Evolutionary conservation across 2,329 filamentous ascomycete genomes (phyloP).

Genomic region (Verticillium isaacii): DNA sequence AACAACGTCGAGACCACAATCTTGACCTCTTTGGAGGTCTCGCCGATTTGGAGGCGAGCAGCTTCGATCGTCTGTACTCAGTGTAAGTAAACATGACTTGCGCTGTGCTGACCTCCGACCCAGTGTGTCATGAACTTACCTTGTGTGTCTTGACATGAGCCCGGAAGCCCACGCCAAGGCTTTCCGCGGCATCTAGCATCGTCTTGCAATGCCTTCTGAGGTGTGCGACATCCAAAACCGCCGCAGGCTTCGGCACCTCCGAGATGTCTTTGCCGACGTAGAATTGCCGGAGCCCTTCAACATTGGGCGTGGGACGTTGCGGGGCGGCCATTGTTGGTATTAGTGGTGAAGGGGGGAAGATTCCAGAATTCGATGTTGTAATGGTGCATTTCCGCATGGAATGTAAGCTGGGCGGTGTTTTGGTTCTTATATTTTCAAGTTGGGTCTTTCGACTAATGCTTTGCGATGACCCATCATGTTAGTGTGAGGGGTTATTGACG

Average conservation of each 20-base stretch:
- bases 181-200: constrained; percentile 46
- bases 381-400: too few relatives aligned
- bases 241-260: constrained; percentile 47
- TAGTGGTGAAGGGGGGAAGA: too few relatives aligned
- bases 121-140: constrained; percentile 22
- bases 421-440: background rate
- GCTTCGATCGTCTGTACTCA: constrained; percentile 45
- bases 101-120: too few relatives aligned
- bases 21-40: constrained; percentile 32
- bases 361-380: background rate
- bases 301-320: background rate
- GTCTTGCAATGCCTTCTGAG: constrained; percentile 49
- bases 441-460: background rate
- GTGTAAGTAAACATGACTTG: background rate
- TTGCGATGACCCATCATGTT: background rate
- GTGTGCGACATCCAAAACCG: constrained; percentile 49
- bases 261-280: constrained; percentile 20
- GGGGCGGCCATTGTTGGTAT: background rate
- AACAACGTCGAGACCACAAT: constrained; percentile 56
- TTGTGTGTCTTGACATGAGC: constrained; percentile 66
- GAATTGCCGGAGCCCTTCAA: background rate
- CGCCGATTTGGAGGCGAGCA: constrained; percentile 48
- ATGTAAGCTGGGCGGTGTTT: background rate
- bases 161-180: constrained; percentile 49
- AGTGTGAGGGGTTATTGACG: background rate